Evolutionary conservation across 345 rosid genomes (phyloP), one percentile per base, ranked within the genome.

Genomic region (Limnanthes douglasii): DNA sequence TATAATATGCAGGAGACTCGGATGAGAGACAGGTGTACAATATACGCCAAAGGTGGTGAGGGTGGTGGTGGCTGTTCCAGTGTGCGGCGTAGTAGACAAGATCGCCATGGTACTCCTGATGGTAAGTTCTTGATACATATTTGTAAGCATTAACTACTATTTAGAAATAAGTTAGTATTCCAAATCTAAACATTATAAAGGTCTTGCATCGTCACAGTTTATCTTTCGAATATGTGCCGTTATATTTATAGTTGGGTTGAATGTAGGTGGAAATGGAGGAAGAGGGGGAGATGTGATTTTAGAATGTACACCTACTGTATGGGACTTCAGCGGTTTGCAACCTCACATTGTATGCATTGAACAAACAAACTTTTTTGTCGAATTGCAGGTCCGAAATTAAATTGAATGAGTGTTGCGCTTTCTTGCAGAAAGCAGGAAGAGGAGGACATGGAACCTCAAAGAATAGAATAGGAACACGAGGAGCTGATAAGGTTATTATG

Each of bases 241-340:
- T 32, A 31, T 0, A 13, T 37, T 41, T 41, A 30, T 45, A 6
- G 10, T 30, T 50, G 52, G 41, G 32, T 21, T 32, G 54, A 23
- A 31, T 67, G 45, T 39, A 88, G 95, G 93, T 60, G 97, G 95
- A 26, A 79, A 77, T 60, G 95, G 97, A 50, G 97, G 97, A 38
- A 74, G 73, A 64, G 97, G 95, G 31, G 97, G 97, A 23, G 84
- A 88, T 64, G 95, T 88, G 65, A 74, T 83, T 15, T 41, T 88
- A 15, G 81, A 88, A 57, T 76, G 97, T 54, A 73, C 94, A 5
- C 68, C 70, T 16, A 41, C 81, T 18, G 65, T 88, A 47, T 83
- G 95, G 97, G 95, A 88, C 62, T 79, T 88, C 46, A 65, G 84
- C n/a, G 63, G 86, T 24, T 56, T 88, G 60, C 90, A 74, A 42